Percentiles rank a stretch among this genome's conserved stretches.
These are phyloP conservation scores for Hanseniaspora osmophila DNA, from an alignment of 805 yeast genomes.

Conservation along the genomic window DNA sequence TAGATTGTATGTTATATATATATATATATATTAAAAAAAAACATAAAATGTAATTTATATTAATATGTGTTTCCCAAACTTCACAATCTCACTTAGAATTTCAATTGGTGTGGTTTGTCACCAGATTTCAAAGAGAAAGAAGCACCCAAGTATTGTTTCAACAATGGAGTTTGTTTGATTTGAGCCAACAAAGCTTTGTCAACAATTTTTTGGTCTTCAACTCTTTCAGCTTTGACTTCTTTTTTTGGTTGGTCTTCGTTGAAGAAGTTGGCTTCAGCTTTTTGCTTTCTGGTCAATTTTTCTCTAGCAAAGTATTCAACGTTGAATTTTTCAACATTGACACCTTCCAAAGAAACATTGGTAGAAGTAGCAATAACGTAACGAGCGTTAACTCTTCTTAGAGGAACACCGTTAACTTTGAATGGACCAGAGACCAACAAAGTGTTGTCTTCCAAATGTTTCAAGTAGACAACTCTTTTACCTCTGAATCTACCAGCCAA, in stretches of 20 bases:
- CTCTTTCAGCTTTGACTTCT: slow-evolving; percentile 85
- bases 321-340: slow-evolving; percentile 81
- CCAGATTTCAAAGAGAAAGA: slow-evolving; percentile 95
- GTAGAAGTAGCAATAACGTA: slow-evolving; percentile 98
- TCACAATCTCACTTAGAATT: slow-evolving; percentile 47
- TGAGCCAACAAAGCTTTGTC: slow-evolving; percentile 85
- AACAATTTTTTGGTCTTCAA: slow-evolving; percentile 90
- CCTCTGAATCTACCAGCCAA: slow-evolving; percentile 99
- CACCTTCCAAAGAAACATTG: slow-evolving; percentile 62
- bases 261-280: slow-evolving; percentile 88
- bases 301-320: slow-evolving; percentile 95
- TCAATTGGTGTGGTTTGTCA: slow-evolving; percentile 96
- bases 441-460: slow-evolving; percentile 95
- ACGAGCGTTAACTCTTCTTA: slow-evolving; percentile 97
- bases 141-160: slow-evolving; percentile 90
- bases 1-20: slow-evolving; percentile 7
- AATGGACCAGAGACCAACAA: slow-evolving; percentile 95
- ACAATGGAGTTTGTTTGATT: slow-evolving; percentile 93
- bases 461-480: slow-evolving; percentile 96
- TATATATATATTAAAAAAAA: slow-evolving; percentile 4
- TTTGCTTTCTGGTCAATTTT: slow-evolving; percentile 66
- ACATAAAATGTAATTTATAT: neutral
- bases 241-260: slow-evolving; percentile 60
- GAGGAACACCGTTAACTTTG: slow-evolving; percentile 99
- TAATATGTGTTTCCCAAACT: neutral